Base-by-base conservation (phyloP, 2,329 filamentous ascomycete genomes). In the Cladorrhinum sp. region DNA sequence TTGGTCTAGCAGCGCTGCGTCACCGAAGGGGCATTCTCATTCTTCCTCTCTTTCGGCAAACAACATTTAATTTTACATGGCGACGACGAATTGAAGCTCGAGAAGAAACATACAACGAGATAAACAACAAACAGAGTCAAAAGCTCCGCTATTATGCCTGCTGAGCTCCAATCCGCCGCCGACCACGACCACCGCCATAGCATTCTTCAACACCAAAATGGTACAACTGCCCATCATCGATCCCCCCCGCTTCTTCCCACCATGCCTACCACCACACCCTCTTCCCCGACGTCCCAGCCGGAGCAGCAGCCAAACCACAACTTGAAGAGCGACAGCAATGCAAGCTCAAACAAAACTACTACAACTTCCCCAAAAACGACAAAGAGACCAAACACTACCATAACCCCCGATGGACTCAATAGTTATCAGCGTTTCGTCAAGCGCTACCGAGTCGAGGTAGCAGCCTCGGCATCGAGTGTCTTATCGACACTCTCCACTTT, bases 401-500 rank as follows among this genome's bases (percentile, higher is more conserved):
- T 48, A 55, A 63, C 51, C 59, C 57, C 58, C 62, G 65, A 63
- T 61, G 64, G 70, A 54, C 63, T 69, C 61, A 64, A 69, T 69
- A 68, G 69, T 71, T 67, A 69, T 66, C 68, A 70, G 64, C 75
- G 74, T 68, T 88, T 88, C 79, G 80, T 89, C 70, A 92, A 91
- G 77, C 83, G 82, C 67, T 94, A 95, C 75, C 85, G 90, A 66
- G 93, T 89, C 54, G 89, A 94, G 76, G 86, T 95, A 66, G 86
- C 90, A 63, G 91, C 91, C 50, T 90, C 87, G 75, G 81, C 86
- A 42, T 90, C 88, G 72, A 93, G 89, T 74, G 81, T 93, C 66
- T 80, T 94, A 60, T 92, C 89, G 39, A 95, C 91, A 48, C 82
- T 92, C 71, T 81, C 84, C 66, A 89, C 91, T n/a, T 96, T 94